phyloP scores from a whole-genome alignment of 1,284 basidiomycete species.

The Cutaneotrichosporon curvatum region DNA sequence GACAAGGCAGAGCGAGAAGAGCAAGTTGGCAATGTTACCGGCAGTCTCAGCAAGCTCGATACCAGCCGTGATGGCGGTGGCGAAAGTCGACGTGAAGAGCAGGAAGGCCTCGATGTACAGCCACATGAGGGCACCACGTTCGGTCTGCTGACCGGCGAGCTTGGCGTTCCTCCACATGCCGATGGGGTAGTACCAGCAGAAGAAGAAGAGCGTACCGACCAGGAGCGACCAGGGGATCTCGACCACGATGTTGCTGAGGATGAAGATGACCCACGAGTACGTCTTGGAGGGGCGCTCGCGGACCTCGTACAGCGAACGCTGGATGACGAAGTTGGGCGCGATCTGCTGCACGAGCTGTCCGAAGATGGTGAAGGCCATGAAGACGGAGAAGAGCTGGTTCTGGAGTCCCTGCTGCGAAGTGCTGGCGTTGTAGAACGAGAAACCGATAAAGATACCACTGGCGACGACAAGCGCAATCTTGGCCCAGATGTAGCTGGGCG shows the following conservation, averaged over 20 bases:
- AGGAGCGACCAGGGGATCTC: conserved; percentile 50
- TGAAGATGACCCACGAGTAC: conserved; percentile 73
- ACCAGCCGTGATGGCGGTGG: conserved; percentile 40
- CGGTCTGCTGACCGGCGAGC: conserved; percentile 31
- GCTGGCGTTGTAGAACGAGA: conserved; percentile 60
- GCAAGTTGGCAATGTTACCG: conserved; percentile 46
- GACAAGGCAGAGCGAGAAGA: conserved; percentile 48
- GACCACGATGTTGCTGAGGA: conserved; percentile 44
- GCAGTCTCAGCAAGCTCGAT: conserved; percentile 44
- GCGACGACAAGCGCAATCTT: conserved; percentile 54
- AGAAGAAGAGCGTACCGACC: conserved; percentile 46
- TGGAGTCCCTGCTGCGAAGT: conserved; percentile 65
- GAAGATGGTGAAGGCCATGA: conserved; percentile 48
- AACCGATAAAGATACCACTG: conserved; percentile 49
- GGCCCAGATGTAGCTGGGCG: conserved; percentile 67
- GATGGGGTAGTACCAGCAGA: conserved; percentile 48
- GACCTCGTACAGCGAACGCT: conserved; percentile 60
- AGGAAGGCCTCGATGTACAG: conserved; percentile 41
- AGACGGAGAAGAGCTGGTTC: conserved; percentile 65
- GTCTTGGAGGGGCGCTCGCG: conserved; percentile 68
- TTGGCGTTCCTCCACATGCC: conserved; percentile 44
- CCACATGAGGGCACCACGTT: conserved; percentile 43
- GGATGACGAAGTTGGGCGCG: conserved; percentile 49
- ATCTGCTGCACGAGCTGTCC: conserved; percentile 46
- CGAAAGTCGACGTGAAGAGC: conserved; percentile 46